Evolutionary conservation across 192 early-diverging fungal species (phyloP).

Genomic region (Gonapodya prolifera): DNA sequence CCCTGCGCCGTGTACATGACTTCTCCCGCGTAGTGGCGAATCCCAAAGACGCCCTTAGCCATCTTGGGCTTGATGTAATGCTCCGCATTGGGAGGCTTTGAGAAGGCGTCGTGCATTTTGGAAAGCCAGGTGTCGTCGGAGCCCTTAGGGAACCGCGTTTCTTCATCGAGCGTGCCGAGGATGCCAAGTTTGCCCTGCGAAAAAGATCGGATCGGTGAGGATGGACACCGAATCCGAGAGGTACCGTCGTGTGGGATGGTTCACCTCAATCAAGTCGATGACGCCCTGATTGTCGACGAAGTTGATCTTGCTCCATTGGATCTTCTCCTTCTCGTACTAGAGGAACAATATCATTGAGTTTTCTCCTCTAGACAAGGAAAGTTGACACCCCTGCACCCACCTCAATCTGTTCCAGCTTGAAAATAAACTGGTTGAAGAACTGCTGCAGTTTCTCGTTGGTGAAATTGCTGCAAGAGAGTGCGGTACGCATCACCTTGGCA

Average conservation of each 20-base stretch:
- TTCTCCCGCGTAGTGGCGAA: conserved; percentile 42
- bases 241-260: no score
- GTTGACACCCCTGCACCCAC: conserved; percentile 10
- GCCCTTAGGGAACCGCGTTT: conserved; percentile 42
- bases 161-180: conserved; percentile 37
- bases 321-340: conserved; percentile 39
- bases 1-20: conserved; percentile 28
- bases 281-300: conserved; percentile 35
- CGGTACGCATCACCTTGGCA: no score
- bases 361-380: background rate
- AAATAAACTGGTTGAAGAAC: conserved; percentile 45
- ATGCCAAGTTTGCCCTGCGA: conserved; percentile 34
- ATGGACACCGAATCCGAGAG: no score
- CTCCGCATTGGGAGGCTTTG: conserved; percentile 19
- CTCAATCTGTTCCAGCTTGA: conserved; percentile 45
- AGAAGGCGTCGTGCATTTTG: conserved; percentile 23
- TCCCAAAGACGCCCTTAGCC: conserved; percentile 33
- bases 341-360: conserved; percentile 1
- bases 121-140: conserved; percentile 34
- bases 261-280: conserved; percentile 39
- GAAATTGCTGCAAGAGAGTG: conserved; percentile 20
- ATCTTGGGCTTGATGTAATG: conserved; percentile 34
- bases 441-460: conserved; percentile 39
- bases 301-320: conserved; percentile 39
- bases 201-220: no score